Evolutionary conservation across 768 basidiomycete species (phyloP).

Genomic region (Russula brevipes): DNA sequence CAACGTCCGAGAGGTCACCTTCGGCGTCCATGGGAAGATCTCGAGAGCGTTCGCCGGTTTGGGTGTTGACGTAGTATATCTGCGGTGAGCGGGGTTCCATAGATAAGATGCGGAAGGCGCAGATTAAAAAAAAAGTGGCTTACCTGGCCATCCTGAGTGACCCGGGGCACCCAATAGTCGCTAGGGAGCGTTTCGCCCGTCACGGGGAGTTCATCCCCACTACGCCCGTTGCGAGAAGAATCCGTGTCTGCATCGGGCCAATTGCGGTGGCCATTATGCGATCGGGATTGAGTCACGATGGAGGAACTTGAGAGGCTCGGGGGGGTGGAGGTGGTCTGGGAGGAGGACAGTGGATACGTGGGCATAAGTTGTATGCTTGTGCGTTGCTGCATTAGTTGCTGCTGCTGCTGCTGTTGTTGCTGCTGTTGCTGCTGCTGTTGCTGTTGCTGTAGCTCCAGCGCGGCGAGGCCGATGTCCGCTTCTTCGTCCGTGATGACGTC

Average conservation of each 20-base stretch:
- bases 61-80: constrained; percentile 95
- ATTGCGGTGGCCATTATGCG: constrained; percentile 44
- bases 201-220: constrained; percentile 32
- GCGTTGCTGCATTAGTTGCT: background rate
- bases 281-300: constrained; percentile 20
- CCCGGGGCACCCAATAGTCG: constrained; percentile 89
- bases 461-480: constrained; percentile 60
- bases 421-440: constrained; percentile 20
- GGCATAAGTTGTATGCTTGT: constrained; percentile 6
- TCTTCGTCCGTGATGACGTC: constrained; percentile 71
- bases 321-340: constrained; percentile 28
- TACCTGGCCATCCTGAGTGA: constrained; percentile 80
- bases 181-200: constrained; percentile 40
- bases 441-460: constrained; percentile 36
- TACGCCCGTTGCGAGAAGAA: constrained; percentile 33
- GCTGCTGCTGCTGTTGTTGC: background rate
- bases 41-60: constrained; percentile 74
- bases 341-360: constrained; percentile 18
- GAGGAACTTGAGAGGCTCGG: constrained; percentile 39
- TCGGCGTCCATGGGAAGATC: constrained; percentile 78
- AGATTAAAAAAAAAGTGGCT: constrained; percentile 29
- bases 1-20: constrained; percentile 57
- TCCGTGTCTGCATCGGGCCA: constrained; percentile 50
- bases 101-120: background rate
- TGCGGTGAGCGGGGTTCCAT: constrained; percentile 32